Evolutionary conservation across 371 early-diverging fungal genomes (phyloP), one percentile per base, ranked within the genome.

Genomic region (Thermomucor indicae-seudaticae): DNA sequence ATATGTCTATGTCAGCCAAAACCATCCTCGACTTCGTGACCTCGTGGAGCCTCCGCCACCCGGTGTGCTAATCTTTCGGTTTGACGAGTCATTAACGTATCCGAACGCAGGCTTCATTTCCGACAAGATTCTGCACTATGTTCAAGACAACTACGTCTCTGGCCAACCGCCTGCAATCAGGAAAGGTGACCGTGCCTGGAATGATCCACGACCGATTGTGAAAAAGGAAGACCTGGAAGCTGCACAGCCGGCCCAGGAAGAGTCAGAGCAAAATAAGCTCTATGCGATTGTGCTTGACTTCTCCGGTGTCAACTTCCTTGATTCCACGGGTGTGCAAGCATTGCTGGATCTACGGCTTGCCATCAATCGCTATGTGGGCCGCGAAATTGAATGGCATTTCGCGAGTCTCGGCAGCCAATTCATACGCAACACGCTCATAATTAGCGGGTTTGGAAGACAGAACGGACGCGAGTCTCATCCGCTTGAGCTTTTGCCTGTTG

Each of bases 261-360:
- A 47, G 8, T 43, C 25, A 6, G 54, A 47, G 16, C 47, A 47
- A 5, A n/a, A n/a, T n/a, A 39, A 41, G 19, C 17, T 48, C 23
- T 24, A 66, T 12, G 84, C 84, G 10, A 46, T 85, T 14, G 75
- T 85, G 6, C 70, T 88, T 47, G 89, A 86, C 53, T 82, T 85
- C 49, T 57, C 79, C 0, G 70, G 73, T 24, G 89, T 86, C 22
- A 80, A 80, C 47, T 51, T 58, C n/a, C 54, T 85, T 30, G 88
- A 88, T 60, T 67, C 79, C 4, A 79, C 85, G 0, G 82, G 80
- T 7, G 37, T 75, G 24, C 80, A 81, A 54, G 58, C 67, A n/a
- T 58, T 83, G 7, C 31, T 73, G 6, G 80, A 80, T 38, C 51
- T 78, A 6, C 56, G 65, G 37, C 52, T 47, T 12, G 71, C 69